A percentile compares a stretch with the other conserved stretches of the same genome.
Conservation (phyloP, 768 basidiomycete species). For the Mycena vulgaris region DNA sequence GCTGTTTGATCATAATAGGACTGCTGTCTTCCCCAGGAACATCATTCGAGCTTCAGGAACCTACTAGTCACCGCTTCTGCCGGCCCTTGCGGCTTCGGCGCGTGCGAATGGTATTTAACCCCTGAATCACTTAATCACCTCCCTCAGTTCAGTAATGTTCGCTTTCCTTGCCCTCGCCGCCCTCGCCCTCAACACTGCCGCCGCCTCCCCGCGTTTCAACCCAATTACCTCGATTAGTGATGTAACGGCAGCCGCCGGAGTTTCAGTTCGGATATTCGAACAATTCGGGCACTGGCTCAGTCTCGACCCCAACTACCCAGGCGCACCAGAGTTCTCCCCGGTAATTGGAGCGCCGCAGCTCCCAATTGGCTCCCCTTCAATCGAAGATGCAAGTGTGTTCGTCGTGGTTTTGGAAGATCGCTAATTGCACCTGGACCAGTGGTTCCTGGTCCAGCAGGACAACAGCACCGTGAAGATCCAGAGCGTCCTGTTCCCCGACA, state of each 20-base stretch:
- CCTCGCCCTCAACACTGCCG: background rate
- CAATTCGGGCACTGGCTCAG: slow-evolving; percentile 7
- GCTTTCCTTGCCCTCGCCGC: background rate
- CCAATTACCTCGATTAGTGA: slow-evolving; percentile 12
- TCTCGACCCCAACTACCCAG: slow-evolving; percentile 12
- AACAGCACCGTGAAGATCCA: slow-evolving; percentile 11
- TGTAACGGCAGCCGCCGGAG: slow-evolving; percentile 8
- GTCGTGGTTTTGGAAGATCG: background rate
- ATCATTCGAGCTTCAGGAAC: slow-evolving; percentile 6
- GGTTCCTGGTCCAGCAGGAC: slow-evolving; percentile 11
- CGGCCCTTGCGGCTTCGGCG: slow-evolving; percentile 3
- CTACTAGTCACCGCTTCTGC: slow-evolving; percentile 1
- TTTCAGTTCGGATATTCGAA: slow-evolving; percentile 9
- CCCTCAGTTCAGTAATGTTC: slow-evolving; percentile 4
- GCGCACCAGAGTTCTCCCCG: slow-evolving; percentile 11
- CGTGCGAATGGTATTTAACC: slow-evolving; percentile 1
- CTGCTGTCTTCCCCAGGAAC: slow-evolving; percentile 7
- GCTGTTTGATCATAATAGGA: slow-evolving; percentile 4
- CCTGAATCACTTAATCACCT: slow-evolving; percentile 4
- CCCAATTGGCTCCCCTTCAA: slow-evolving; percentile 5
- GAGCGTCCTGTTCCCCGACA: slow-evolving; percentile 15
- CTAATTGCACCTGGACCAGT: slow-evolving; percentile 14
- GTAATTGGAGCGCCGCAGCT: slow-evolving; percentile 5
- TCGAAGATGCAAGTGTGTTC: slow-evolving; percentile 8
- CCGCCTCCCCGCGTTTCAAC: slow-evolving; percentile 7